Base-by-base conservation (phyloP, 2,329 filamentous ascomycete genomes). In the Blastomyces gilchristii region DNA sequence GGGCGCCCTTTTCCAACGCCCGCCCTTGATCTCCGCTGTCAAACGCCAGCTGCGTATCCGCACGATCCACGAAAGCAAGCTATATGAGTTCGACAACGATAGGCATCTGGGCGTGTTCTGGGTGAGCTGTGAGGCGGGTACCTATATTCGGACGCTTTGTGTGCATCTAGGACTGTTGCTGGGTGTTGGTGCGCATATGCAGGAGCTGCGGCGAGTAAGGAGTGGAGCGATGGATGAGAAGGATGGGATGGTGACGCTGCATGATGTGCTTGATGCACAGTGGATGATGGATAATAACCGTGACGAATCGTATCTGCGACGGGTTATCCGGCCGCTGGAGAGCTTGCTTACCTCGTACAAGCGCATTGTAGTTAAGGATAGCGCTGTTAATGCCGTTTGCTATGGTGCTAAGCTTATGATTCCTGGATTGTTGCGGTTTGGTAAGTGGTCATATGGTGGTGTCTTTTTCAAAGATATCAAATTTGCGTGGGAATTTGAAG, bases 351-450 rank as follows among this genome's bases (percentile, higher is more conserved):
- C 87, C 50, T 87, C 87, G 62, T 97, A 97, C 83, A 97, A 97
- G 86, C 87, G 94, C 73, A 86, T 99, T 68, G 92, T 99, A 31
- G 92, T 99, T 74, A 99, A 99, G 85, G 94, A 96, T 76, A 92
- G 88, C 71, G 90, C 90, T 37, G 92, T 99, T 71, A 97, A 97
- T 76, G 94, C 94, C 64, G 91, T 99, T 63, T 97, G 92, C 84
- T 97, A 97, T 77, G 94, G 94, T 79, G 94, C 94, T 58, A 97
- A 97, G 83, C 86, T 99, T 67, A 99, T 97, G 94, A 88, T 97
- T 79, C 94, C 94, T 58, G 94, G 94, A 80, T 84, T 99, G 62
- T 80, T 99, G 67, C 87, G 94, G 75, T 97, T 96, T 76, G 88
- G 88, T 90, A 81, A 70, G 85, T 59, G 56, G 16, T 12, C 8